These are phyloP conservation scores for Neodidymelliopsis sp. DNA, from an alignment of 2,329 filamentous ascomycete species.

Conservation along the genomic window DNA sequence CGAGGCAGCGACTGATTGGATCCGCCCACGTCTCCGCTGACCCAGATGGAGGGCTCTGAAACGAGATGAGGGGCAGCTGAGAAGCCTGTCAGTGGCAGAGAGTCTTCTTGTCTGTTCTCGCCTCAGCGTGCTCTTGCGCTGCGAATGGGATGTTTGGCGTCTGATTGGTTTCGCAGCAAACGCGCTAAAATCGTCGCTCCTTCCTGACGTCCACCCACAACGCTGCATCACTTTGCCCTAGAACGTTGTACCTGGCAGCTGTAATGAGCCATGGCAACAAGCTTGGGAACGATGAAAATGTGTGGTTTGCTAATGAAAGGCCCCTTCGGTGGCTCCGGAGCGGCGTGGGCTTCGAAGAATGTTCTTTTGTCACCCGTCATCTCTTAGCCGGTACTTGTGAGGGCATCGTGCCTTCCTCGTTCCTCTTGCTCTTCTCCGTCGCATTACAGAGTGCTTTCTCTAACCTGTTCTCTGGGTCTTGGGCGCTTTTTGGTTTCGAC, in stretches of 20 bases:
- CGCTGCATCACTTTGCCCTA: constrained; percentile 33
- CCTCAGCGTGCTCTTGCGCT: constrained; percentile 22
- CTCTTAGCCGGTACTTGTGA: constrained; percentile 15
- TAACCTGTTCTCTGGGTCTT: constrained; percentile 5
- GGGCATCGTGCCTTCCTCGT: constrained; percentile 31
- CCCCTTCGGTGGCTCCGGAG: constrained; percentile 14
- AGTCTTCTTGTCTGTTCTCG: constrained; percentile 19
- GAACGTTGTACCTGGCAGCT: constrained; percentile 26
- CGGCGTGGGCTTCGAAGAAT: constrained; percentile 19
- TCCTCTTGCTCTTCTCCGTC: constrained; percentile 9
- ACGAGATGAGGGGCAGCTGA: constrained; percentile 42
- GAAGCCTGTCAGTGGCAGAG: constrained; percentile 31
- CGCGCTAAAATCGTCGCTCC: constrained; percentile 32
- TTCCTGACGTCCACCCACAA: constrained; percentile 40
- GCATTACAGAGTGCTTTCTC: constrained; percentile 22
- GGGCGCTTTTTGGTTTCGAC: constrained; percentile 9
- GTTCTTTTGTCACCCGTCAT: constrained; percentile 24
- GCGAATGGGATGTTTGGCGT: constrained; percentile 19
- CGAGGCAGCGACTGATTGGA: constrained; percentile 34
- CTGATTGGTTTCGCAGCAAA: constrained; percentile 32
- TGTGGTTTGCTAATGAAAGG: constrained; percentile 24
- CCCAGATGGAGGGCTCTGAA: constrained; percentile 19
- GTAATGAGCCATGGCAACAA: constrained; percentile 31
- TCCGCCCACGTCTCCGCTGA: constrained; percentile 9
- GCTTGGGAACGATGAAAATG: constrained; percentile 15